Percentiles rank a stretch among this genome's conserved stretches.
Evolutionary conservation across 805 yeast species (phyloP).

Genomic region (Dipodascopsis uninucleata): DNA sequence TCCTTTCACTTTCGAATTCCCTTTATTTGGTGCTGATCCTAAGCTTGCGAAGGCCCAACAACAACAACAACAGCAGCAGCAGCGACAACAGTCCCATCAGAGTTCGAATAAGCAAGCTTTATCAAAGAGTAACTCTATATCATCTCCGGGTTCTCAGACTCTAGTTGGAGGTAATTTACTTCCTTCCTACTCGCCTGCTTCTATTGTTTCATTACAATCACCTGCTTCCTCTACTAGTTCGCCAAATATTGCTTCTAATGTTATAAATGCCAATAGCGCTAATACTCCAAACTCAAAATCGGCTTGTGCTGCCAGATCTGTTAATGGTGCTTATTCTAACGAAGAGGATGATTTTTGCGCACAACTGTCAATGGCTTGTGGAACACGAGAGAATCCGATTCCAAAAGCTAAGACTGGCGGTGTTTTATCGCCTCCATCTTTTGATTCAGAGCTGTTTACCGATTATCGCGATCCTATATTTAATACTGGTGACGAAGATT

Average conservation of each 20-base stretch:
- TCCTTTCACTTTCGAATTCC: constrained; percentile 52
- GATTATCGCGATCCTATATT: constrained; percentile 29
- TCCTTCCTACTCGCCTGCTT: background rate
- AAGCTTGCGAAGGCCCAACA: background rate
- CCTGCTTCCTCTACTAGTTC: constrained; percentile 12
- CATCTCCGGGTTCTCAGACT: too few relatives aligned
- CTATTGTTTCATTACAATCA: constrained; percentile 5
- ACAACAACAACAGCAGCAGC: too few relatives aligned
- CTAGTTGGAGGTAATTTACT: too few relatives aligned
- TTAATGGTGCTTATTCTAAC: constrained; percentile 32
- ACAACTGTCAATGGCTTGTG: constrained; percentile 76
- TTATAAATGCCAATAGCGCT: constrained; percentile 5
- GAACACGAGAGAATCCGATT: constrained; percentile 63
- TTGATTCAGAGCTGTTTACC: constrained; percentile 33
- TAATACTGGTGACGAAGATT: constrained; percentile 32
- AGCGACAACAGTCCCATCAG: background rate
- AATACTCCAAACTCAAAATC: constrained; percentile 11
- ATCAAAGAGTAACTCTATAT: too few relatives aligned
- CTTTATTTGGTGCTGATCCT: constrained; percentile 42
- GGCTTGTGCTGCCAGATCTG: constrained; percentile 1
- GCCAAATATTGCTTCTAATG: constrained; percentile 12
- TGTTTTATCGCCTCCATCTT: constrained; percentile 32
- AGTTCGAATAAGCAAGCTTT: background rate
- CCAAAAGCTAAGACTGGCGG: constrained; percentile 43
- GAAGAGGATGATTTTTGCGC: constrained; percentile 73